Percentiles rank a stretch among this genome's conserved stretches.
Conservation (phyloP, 768 basidiomycete genomes). For the Suillus decipiens region DNA sequence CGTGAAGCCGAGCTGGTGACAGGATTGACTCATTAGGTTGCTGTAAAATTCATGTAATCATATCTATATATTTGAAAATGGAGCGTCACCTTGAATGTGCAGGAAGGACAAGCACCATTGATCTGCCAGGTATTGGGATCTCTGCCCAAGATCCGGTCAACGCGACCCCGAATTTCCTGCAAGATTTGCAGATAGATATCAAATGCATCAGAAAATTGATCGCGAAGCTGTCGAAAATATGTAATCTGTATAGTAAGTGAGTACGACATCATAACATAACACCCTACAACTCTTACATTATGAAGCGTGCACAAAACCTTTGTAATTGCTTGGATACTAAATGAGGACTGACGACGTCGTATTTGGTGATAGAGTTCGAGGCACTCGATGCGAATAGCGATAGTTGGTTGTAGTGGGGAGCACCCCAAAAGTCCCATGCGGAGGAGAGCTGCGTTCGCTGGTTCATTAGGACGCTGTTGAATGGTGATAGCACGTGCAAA, state of each 20-base stretch:
- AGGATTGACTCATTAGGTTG: conserved; percentile 30
- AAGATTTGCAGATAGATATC: conserved; percentile 2
- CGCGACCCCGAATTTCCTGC: neutral
- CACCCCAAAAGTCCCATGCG: neutral
- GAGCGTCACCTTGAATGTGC: neutral
- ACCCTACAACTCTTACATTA: neutral
- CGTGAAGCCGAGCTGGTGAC: conserved; percentile 22
- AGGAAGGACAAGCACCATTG: neutral
- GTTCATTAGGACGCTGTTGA: neutral
- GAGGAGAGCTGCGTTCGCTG: neutral
- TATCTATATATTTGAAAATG: neutral
- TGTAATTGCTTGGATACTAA: conserved; percentile 1
- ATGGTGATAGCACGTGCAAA: neutral
- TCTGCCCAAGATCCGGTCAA: neutral
- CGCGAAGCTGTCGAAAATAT: neutral
- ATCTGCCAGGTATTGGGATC: neutral
- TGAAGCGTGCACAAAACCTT: conserved; percentile 6
- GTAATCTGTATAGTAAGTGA: conserved; percentile 4
- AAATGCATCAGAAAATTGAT: neutral
- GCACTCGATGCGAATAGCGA: neutral
- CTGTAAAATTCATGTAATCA: neutral
- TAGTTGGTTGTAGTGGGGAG: conserved; percentile 1
- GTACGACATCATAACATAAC: neutral
- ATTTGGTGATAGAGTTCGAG: neutral
- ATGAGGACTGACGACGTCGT: neutral